phyloP scores from a whole-genome alignment of 768 basidiomycete species.

The Lactifluus echinatus region DNA sequence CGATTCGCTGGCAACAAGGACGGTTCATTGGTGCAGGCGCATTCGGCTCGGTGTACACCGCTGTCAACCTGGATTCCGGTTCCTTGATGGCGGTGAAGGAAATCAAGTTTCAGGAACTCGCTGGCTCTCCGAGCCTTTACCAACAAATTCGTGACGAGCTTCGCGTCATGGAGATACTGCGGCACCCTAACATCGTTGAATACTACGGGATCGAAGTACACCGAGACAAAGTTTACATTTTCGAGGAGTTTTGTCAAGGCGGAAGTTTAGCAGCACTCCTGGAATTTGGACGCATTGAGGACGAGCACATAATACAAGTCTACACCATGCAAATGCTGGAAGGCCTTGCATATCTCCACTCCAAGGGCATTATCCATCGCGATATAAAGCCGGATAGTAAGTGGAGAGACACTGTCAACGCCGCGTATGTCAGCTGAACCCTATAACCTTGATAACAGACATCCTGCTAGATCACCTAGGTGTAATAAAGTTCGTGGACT shows the following conservation, averaged over 20 bases:
- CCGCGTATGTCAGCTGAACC: not conserved
- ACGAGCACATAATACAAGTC: conserved; percentile 90
- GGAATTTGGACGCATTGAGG: conserved; percentile 92
- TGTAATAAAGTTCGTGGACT: conserved; percentile 95
- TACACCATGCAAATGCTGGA: conserved; percentile 97
- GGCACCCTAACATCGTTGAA: conserved; percentile 96
- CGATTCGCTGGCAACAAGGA: conserved; percentile 97
- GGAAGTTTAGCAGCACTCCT: conserved; percentile 84
- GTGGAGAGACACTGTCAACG: conserved; percentile 28
- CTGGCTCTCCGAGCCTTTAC: conserved; percentile 80
- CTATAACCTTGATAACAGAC: conserved; percentile 40
- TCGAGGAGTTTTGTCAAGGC: conserved; percentile 96
- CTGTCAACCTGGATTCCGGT: conserved; percentile 92
- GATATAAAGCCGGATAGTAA: conserved; percentile 98
- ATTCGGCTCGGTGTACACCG: conserved; percentile 98
- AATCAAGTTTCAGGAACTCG: conserved; percentile 91
- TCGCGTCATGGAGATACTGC: conserved; percentile 95
- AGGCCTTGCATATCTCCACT: conserved; percentile 89
- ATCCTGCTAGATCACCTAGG: conserved; percentile 85
- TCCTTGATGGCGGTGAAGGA: conserved; percentile 99
- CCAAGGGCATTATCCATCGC: conserved; percentile 85
- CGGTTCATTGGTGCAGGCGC: conserved; percentile 98
- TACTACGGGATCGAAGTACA: conserved; percentile 99
- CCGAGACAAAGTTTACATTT: conserved; percentile 97
- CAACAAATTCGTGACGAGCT: conserved; percentile 94